Conservation (phyloP, 495 filamentous ascomycete genomes). For the Penicillium goetzii region DNA sequence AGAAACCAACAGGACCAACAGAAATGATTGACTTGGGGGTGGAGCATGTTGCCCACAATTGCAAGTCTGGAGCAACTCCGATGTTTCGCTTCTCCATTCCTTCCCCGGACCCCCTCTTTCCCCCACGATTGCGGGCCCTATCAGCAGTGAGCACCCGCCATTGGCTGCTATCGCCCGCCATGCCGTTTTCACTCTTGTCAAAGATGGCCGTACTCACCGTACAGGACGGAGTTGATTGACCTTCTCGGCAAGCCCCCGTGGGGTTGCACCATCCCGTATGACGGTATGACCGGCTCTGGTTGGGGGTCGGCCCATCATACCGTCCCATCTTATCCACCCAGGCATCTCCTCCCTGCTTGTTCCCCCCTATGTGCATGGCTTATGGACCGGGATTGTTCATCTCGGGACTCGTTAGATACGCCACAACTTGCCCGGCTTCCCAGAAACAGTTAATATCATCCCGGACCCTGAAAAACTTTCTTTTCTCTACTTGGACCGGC, state of each 20-base stretch:
- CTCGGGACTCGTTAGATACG: conserved; percentile 14
- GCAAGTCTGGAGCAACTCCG: conserved; percentile 9
- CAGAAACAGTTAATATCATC: conserved; percentile 12
- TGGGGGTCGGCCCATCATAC: conserved; percentile 12
- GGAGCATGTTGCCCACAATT: neutral
- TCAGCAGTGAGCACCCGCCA: neutral
- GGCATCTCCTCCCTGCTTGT: neutral
- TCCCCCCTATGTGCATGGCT: neutral
- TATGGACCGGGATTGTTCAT: conserved; percentile 1
- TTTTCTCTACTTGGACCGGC: neutral
- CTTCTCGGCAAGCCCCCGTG: conserved; percentile 10
- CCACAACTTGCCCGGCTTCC: conserved; percentile 8
- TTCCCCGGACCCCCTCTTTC: conserved; percentile 17
- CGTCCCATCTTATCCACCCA: neutral
- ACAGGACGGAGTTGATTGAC: conserved; percentile 8
- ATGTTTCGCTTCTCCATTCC: conserved; percentile 7
- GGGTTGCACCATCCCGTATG: conserved; percentile 6
- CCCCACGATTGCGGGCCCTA: conserved; percentile 16
- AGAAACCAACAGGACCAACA: neutral
- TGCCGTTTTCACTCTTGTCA: neutral
- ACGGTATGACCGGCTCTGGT: neutral
- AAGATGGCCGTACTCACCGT: neutral
- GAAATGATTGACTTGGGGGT: neutral
- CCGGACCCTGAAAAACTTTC: neutral
- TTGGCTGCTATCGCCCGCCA: neutral